These are phyloP conservation scores for Phytophthora chlamydospora DNA, from an alignment of 352 stramenopile genomes.

Conservation along the genomic window DNA sequence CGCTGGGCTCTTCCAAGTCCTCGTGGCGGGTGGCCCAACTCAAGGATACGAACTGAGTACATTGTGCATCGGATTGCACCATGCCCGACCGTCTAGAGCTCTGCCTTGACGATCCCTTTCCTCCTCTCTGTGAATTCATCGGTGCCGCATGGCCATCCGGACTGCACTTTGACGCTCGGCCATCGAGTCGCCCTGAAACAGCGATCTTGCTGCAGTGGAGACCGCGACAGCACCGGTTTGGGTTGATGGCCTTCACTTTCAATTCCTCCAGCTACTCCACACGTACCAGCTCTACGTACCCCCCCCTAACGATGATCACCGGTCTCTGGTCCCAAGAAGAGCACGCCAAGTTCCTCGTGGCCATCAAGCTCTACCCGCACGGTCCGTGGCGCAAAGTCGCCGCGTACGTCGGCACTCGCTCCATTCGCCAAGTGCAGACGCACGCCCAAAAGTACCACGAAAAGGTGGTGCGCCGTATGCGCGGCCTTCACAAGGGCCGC, in stretches of 20 bases:
- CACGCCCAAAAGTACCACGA: conserved; percentile 74
- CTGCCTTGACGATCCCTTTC: conserved; percentile 7
- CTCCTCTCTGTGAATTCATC: conserved; percentile 33
- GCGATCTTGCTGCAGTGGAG: conserved; percentile 29
- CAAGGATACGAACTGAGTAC: conserved; percentile 15
- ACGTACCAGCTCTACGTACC: conserved; percentile 39
- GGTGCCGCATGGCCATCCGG: conserved; percentile 14
- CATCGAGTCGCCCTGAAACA: conserved; percentile 14
- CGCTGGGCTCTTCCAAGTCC: neutral
- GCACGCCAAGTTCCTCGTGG: conserved; percentile 64
- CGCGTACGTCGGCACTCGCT: conserved; percentile 54
- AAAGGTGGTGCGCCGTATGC: conserved; percentile 54
- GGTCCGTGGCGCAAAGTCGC: conserved; percentile 62
- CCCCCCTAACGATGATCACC: conserved; percentile 25
- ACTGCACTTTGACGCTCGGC: conserved; percentile 15
- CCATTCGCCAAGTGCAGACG: conserved; percentile 64
- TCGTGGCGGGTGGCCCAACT: conserved; percentile 21
- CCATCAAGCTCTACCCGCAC: conserved; percentile 53
- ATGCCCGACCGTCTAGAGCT: conserved; percentile 9
- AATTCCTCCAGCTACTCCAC: conserved; percentile 19
- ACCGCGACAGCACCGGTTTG: no score
- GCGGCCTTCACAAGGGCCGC: conserved; percentile 51
- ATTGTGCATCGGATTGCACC: conserved; percentile 32
- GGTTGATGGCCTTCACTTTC: conserved; percentile 21
- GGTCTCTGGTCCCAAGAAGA: conserved; percentile 65